phyloP scores from a whole-genome alignment of 805 yeast genomes.

The Blastobotrys attinorum region DNA sequence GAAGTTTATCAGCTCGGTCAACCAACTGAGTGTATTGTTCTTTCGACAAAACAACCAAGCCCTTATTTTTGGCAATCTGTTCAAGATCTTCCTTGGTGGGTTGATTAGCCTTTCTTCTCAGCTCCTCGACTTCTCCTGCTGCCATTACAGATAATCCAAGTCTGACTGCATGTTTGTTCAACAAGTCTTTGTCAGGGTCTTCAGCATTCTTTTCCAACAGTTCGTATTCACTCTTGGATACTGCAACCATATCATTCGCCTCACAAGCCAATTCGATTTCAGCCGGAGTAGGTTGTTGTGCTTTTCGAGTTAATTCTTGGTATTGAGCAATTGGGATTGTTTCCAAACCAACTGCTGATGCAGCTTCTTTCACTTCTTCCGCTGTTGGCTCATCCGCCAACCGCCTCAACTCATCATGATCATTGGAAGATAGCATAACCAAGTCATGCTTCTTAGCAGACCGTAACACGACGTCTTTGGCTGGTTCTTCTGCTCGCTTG shows the following conservation, averaged over 20 bases:
- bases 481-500: constrained; percentile 13
- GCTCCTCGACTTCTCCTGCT: constrained; percentile 13
- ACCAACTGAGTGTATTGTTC: constrained; percentile 10
- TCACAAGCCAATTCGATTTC: constrained; percentile 15
- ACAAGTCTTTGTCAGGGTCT: constrained; percentile 16
- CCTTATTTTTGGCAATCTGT: constrained; percentile 21
- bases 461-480: constrained; percentile 12
- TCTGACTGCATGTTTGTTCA: constrained; percentile 11
- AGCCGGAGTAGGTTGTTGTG: constrained; percentile 10
- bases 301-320: constrained; percentile 9
- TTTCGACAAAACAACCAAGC: constrained; percentile 22
- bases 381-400: constrained; percentile 15
- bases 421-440: constrained; percentile 10
- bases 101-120: constrained; percentile 22
- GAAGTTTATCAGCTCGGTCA: constrained; percentile 16
- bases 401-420: constrained; percentile 13
- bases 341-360: constrained; percentile 6
- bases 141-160: constrained; percentile 16
- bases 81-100: constrained; percentile 21
- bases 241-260: constrained; percentile 11
- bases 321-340: constrained; percentile 13
- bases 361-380: constrained; percentile 11
- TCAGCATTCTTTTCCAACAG: constrained; percentile 18
- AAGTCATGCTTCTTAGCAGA: constrained; percentile 12
- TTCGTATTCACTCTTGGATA: constrained; percentile 17